A percentile compares a stretch with the other conserved stretches of the same genome.
Evolutionary conservation across 2,329 filamentous ascomycete species (phyloP).

Genomic region (Cytospora mali): DNA sequence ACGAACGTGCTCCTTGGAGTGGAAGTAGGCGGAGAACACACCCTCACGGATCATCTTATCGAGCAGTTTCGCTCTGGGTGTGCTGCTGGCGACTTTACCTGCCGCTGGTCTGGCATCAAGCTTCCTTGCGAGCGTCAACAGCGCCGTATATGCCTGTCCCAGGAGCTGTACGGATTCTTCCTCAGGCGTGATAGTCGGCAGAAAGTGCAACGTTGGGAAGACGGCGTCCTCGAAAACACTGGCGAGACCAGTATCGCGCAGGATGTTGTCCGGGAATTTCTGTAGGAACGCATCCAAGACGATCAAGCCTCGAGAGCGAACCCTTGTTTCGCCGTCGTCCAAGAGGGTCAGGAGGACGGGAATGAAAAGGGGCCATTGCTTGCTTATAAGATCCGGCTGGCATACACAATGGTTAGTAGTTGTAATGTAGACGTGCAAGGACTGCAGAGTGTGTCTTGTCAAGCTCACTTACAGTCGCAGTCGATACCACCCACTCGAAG

Average conservation of each 20-base stretch:
- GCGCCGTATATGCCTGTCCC: slow-evolving; percentile 63
- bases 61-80: slow-evolving; percentile 45
- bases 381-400: slow-evolving; percentile 48
- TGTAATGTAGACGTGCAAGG: neutral
- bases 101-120: slow-evolving; percentile 31
- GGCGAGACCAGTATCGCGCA: slow-evolving; percentile 66
- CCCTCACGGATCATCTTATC: slow-evolving; percentile 59
- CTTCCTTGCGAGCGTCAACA: slow-evolving; percentile 60
- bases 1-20: slow-evolving; percentile 59
- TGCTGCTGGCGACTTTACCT: slow-evolving; percentile 28
- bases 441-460: neutral
- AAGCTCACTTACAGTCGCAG: slow-evolving; percentile 49
- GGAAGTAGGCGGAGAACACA: slow-evolving; percentile 56
- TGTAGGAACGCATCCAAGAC: slow-evolving; percentile 58
- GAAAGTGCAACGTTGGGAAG: slow-evolving; percentile 71
- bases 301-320: slow-evolving; percentile 59
- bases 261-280: slow-evolving; percentile 53
- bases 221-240: slow-evolving; percentile 70
- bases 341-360: slow-evolving; percentile 70
- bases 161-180: slow-evolving; percentile 69
- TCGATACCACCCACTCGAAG: slow-evolving; percentile 62
- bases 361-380: slow-evolving; percentile 68
- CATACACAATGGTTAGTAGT: slow-evolving; percentile 21
- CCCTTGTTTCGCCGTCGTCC: slow-evolving; percentile 60
- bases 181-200: slow-evolving; percentile 78